Evolutionary conservation across 352 stramenopile species (phyloP).

Genomic region (Pythium phragmitis): DNA sequence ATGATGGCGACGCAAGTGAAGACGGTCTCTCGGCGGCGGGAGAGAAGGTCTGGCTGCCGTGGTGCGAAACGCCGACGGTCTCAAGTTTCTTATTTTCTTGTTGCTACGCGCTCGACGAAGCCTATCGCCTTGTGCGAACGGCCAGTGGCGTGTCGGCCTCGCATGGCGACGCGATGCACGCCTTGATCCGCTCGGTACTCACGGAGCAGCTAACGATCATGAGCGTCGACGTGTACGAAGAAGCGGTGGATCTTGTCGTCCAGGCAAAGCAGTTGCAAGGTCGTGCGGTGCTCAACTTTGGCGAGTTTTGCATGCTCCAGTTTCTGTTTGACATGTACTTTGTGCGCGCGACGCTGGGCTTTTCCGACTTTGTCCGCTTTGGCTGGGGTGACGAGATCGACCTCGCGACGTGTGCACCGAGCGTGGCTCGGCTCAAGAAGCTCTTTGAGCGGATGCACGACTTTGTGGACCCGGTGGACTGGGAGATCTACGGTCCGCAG

Average conservation of each 20-base stretch:
- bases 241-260: conserved; percentile 59
- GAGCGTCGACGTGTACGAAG: conserved; percentile 70
- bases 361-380: conserved; percentile 87
- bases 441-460: conserved; percentile 80
- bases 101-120: conserved; percentile 82
- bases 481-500: conserved; percentile 86
- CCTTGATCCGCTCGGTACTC: conserved; percentile 62
- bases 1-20: conserved; percentile 30
- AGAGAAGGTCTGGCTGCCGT: conserved; percentile 84
- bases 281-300: conserved; percentile 70
- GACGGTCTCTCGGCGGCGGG: conserved; percentile 30
- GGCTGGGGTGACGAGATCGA: conserved; percentile 84
- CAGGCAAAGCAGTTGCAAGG: conserved; percentile 47
- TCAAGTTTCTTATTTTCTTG: conserved; percentile 85
- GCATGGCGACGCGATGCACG: conserved; percentile 65
- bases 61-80: conserved; percentile 78
- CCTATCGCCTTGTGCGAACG: conserved; percentile 58
- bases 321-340: conserved; percentile 91
- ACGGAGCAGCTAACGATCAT: conserved; percentile 77
- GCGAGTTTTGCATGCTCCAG: conserved; percentile 81
- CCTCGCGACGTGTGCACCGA: conserved; percentile 47
- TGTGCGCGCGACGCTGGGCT: conserved; percentile 78
- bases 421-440: conserved; percentile 51
- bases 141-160: conserved; percentile 36
- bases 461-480: conserved; percentile 86